A percentile compares a stretch with the other conserved stretches of the same genome.
These are phyloP conservation scores for Secale cereale DNA, from an alignment of 176 grass and related monocot species.

Conservation along the genomic window DNA sequence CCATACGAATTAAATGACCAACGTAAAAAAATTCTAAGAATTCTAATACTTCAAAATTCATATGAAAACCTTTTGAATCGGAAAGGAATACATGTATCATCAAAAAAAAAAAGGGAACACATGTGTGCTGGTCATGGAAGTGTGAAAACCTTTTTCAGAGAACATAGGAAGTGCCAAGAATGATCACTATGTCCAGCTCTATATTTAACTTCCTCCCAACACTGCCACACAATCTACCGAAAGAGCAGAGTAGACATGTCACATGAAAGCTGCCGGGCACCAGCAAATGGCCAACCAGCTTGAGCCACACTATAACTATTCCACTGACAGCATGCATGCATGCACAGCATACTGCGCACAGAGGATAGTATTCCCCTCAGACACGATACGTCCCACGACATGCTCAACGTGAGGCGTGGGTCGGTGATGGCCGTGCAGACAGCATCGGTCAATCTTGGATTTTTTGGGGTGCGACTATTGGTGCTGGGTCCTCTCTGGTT, in stretches of 20 bases:
- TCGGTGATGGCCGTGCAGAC: slow-evolving; percentile 24
- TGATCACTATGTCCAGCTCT: neutral
- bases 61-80: no score
- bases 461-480: neutral
- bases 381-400: slow-evolving; percentile 3
- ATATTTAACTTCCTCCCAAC: neutral
- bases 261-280: neutral
- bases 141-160: neutral
- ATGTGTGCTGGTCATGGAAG: no score
- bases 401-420: neutral
- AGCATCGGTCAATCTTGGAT: slow-evolving; percentile 11
- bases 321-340: neutral
- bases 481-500: neutral
- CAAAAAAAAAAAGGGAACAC: no score
- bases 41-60: no score
- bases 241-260: neutral
- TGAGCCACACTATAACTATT: neutral
- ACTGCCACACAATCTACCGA: neutral
- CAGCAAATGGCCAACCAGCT: neutral
- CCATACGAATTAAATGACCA: no score
- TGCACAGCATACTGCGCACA: neutral
- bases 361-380: neutral
- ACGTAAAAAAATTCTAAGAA: no score
- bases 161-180: neutral
- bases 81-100: no score